Base-by-base conservation (phyloP, 305 asterid species). In the Fraxinus dipetala region DNA sequence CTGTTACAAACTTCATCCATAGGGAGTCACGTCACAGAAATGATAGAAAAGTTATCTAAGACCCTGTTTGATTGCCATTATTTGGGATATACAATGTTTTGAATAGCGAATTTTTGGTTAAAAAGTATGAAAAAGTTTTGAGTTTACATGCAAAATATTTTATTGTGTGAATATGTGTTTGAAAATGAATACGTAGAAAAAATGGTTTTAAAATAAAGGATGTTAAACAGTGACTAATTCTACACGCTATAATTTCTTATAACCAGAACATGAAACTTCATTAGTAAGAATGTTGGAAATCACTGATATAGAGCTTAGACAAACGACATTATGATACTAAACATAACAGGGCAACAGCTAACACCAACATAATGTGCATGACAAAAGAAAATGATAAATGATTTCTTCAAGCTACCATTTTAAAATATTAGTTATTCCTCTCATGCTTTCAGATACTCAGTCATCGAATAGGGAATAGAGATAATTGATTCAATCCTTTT, bases 401-500 rank as follows among this genome's bases (percentile, higher is more conserved):
- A 79, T 75, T 45, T 20, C 20, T 38, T 36, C 11, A 67, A 80
- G 63, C 51, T 31, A 38, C 16, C n/a, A 28, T 79, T 79, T 69
- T 72, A 24, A 77, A 38, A 65, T 38, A 54, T 34, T 63, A 56
- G 45, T 61, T 24, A 43, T 79, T 40, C 45, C 61, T 74, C 61
- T 63, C 20, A 35, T 35, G 31, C 76, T 73, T 43, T 36, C 79
- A n/a, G 20, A 78, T 32, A 43, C 7, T 72, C n/a, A 13, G 40
- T 70, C 65, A 31, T 78, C 79, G 13, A 31, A 82, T 35, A 16
- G 65, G 74, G 67, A 77, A 48, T 75, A 70, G 32, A 38, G 48
- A 77, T 77, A 30, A 30, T 59, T 30, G 4, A 6, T 63, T 34
- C 72, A 80, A 38, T 35, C 61, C 18, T 43, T 20, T 56, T 54